These are phyloP conservation scores for Zygoascus biomembranicola DNA, from an alignment of 805 yeast genomes.

Conservation along the genomic window DNA sequence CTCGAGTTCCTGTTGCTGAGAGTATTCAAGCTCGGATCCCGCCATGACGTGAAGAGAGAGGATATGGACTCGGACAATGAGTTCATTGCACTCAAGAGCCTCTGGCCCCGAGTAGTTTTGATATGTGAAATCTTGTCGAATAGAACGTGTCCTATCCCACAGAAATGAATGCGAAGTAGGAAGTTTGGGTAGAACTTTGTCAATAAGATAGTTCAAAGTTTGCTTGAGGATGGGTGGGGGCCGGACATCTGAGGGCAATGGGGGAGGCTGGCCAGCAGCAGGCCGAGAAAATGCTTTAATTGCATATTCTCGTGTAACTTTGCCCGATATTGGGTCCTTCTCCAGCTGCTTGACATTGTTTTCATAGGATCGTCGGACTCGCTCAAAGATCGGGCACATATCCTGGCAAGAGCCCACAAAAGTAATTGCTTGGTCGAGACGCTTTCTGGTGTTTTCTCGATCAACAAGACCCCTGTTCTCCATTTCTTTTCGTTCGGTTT, in stretches of 20 bases:
- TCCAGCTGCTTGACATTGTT: slow-evolving; percentile 79
- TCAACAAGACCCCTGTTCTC: slow-evolving; percentile 78
- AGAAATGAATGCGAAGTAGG: slow-evolving; percentile 85
- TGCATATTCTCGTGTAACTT: slow-evolving; percentile 53
- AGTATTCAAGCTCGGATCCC: slow-evolving; percentile 58
- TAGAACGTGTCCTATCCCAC: slow-evolving; percentile 97
- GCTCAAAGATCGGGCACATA: slow-evolving; percentile 93
- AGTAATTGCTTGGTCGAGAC: slow-evolving; percentile 76
- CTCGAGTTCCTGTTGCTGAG: slow-evolving; percentile 92
- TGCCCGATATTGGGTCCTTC: slow-evolving; percentile 51
- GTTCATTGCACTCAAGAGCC: slow-evolving; percentile 86
- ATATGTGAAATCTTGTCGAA: slow-evolving; percentile 93
- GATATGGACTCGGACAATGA: slow-evolving; percentile 82
- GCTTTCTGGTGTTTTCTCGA: slow-evolving; percentile 72
- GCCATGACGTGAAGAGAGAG: slow-evolving; percentile 82
- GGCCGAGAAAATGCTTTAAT: slow-evolving; percentile 93
- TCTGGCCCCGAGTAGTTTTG: slow-evolving; percentile 92
- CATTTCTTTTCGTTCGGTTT: slow-evolving; percentile 67
- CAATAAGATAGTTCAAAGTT: slow-evolving; percentile 66
- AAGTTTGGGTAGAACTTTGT: slow-evolving; percentile 50
- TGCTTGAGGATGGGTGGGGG: slow-evolving; percentile 70
- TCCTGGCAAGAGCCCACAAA: slow-evolving; percentile 85
- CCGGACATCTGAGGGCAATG: slow-evolving; percentile 93
- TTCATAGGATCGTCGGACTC: slow-evolving; percentile 79
- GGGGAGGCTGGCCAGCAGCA: slow-evolving; percentile 97